Evolutionary conservation across 2,329 filamentous ascomycete species (phyloP), one percentile per base, ranked within the genome.

Genomic region (Aspergillus bombycis): DNA sequence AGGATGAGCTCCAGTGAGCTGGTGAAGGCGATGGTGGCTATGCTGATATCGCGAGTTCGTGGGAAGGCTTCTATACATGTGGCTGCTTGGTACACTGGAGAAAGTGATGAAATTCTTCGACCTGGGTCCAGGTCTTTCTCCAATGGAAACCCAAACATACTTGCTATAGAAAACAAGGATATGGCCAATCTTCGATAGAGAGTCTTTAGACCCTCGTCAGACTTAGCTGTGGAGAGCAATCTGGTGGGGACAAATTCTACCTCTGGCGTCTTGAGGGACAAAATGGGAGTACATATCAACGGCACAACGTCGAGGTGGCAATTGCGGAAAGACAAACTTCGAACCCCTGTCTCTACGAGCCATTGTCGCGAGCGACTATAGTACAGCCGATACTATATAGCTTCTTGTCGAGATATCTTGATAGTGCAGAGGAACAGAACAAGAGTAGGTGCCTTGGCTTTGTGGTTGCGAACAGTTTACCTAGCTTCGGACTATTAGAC

Each of bases 401-500:
- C 85, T 85, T 84, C 83, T 83, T 88, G 84, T 88, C 85, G 85
- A 88, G 86, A 87, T 85, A 86, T 86, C 84, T 88, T 87, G 82
- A 87, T 88, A 89, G 85, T 86, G 82, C 86, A 88, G 85, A 86
- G 82, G 21, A 48, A 48, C 85, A 84, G 82, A 83, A 73, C 82
- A 82, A 79, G 81, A 80, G 77, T 84, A 79, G 76, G 76, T 70
- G 72, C 73, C 73, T 74, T 73, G 71, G 68, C 75, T 76, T 71
- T 74, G 71, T 72, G 74, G 70, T 68, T 73, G 70, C 80, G 80
- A 75, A 71, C 72, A 75, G 66, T 87, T 85, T 86, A 87, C 85
- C 86, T 91, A 91, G 88, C 87, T 87, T 87, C 85, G 80, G 80
- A 79, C 75, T 88, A 88, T 91, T 91, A 89, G 89, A 90, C 86